A percentile compares a stretch with the other conserved stretches of the same genome.
Conservation (phyloP, 306 rosid species). For the Luffa aegyptiaca region DNA sequence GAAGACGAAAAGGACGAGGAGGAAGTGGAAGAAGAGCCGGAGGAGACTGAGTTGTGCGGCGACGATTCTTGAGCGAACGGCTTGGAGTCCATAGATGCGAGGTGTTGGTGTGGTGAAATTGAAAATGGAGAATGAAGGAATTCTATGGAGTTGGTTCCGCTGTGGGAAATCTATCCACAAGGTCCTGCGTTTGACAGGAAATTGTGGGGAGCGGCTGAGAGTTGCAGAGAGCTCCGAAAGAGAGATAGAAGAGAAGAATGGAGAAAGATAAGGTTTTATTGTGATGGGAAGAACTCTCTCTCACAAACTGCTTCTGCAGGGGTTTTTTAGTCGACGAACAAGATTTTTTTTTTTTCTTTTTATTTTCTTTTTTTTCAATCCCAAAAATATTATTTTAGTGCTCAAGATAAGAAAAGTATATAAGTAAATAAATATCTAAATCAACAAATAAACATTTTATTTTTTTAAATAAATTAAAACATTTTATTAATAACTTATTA, state of each 20-base stretch:
- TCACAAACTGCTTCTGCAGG: background rate
- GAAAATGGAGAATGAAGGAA: background rate
- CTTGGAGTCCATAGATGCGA: constrained; percentile 2
- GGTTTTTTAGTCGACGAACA: background rate
- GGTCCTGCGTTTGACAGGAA: background rate
- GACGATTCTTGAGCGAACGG: constrained; percentile 17
- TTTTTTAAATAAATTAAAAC: too few species aligned
- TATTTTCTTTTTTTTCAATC: too few species aligned
- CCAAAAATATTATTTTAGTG: too few species aligned
- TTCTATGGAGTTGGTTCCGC: background rate
- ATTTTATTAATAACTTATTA: too few species aligned
- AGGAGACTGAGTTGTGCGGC: constrained; percentile 12
- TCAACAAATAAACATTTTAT: too few species aligned
- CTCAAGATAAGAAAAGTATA: too few species aligned
- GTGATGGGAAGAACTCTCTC: background rate
- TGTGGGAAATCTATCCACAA: background rate
- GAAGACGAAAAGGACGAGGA: constrained; percentile 13
- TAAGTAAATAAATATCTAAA: too few species aligned
- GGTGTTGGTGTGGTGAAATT: background rate
- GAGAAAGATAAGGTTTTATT: constrained; percentile 10
- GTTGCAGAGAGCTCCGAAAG: background rate
- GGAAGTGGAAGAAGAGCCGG: constrained; percentile 23
- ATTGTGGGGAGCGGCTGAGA: constrained; percentile 6
- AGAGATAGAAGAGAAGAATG: background rate
- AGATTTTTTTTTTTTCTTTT: background rate